phyloP scores from a whole-genome alignment of 495 filamentous ascomycete species.

The Penicillium bialowiezense region DNA sequence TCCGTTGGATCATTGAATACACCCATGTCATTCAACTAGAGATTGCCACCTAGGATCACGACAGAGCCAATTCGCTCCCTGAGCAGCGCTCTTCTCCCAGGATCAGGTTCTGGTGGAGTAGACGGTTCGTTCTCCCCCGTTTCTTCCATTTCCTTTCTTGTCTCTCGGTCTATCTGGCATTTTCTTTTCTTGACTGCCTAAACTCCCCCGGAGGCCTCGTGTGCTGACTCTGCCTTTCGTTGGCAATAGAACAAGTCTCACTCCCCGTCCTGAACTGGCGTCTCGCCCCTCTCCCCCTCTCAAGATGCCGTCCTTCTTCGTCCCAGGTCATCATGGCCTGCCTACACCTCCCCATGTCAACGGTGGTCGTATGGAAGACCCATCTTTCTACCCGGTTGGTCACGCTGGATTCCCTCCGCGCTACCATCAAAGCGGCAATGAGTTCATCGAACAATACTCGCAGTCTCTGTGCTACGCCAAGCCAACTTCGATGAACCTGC shows the following conservation, averaged over 20 bases:
- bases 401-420: slow-evolving; percentile 44
- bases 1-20: slow-evolving; percentile 23
- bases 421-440: slow-evolving; percentile 46
- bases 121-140: slow-evolving; percentile 42
- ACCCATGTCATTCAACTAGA: slow-evolving; percentile 47
- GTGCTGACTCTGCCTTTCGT: slow-evolving; percentile 13
- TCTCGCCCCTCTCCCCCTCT: slow-evolving; percentile 11
- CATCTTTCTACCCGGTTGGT: slow-evolving; percentile 39
- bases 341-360: slow-evolving; percentile 46
- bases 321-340: slow-evolving; percentile 40
- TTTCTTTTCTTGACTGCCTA: not conserved
- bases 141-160: slow-evolving; percentile 10
- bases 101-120: slow-evolving; percentile 45
- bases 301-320: slow-evolving; percentile 48
- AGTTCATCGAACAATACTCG: slow-evolving; percentile 52
- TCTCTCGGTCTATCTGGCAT: slow-evolving; percentile 7
- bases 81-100: slow-evolving; percentile 44
- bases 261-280: slow-evolving; percentile 40
- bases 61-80: slow-evolving; percentile 41
- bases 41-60: slow-evolving; percentile 26
- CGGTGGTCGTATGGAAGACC: slow-evolving; percentile 42
- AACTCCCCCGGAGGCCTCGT: slow-evolving; percentile 1
- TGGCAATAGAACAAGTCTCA: slow-evolving; percentile 31
- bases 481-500: slow-evolving; percentile 38
- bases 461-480: slow-evolving; percentile 43